Evolutionary conservation across 2,329 filamentous ascomycete genomes (phyloP).

Genomic region (Ceratocystis ficicola): DNA sequence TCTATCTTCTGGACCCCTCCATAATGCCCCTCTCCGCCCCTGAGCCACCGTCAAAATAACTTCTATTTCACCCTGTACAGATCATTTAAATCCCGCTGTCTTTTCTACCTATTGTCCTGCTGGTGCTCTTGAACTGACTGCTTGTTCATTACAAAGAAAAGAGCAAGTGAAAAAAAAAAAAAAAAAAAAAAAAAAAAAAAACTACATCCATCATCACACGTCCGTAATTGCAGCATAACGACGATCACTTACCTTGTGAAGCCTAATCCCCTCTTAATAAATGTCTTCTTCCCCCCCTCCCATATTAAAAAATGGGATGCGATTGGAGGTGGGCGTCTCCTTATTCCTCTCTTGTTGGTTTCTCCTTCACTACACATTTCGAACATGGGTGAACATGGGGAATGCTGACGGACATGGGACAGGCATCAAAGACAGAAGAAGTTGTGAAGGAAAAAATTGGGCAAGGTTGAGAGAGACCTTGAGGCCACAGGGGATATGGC

Average conservation of each 20-base stretch:
- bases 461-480: neutral
- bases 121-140: neutral
- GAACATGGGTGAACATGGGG: neutral
- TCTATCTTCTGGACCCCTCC: too few relatives aligned
- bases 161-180: neutral
- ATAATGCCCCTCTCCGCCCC: neutral
- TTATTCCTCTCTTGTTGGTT: neutral
- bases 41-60: neutral
- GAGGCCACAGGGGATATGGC: neutral
- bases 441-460: neutral
- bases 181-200: neutral
- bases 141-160: neutral
- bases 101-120: neutral
- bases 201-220: conserved; percentile 7
- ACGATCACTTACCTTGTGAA: neutral
- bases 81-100: conserved; percentile 8
- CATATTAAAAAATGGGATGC: neutral
- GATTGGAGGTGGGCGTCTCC: neutral
- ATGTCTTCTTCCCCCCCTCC: neutral
- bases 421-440: neutral
- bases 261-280: neutral
- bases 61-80: neutral
- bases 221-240: neutral
- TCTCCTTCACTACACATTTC: neutral
- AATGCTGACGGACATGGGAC: neutral